These are phyloP conservation scores for Camillea tinctor DNA, from an alignment of 2,329 filamentous ascomycete genomes.

Conservation along the genomic window DNA sequence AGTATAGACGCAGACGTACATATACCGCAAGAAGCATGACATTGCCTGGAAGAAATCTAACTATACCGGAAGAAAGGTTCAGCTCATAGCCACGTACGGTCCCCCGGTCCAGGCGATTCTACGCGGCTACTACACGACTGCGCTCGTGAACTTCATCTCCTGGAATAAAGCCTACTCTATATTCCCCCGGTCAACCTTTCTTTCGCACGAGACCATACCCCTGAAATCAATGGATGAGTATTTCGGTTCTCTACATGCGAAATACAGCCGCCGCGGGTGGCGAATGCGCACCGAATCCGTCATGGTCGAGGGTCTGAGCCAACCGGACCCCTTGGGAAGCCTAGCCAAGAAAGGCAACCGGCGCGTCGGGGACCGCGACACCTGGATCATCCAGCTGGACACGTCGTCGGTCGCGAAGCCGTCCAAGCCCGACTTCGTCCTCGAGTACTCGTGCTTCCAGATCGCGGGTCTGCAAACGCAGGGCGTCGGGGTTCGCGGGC, in stretches of 20 bases:
- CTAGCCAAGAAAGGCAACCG: not conserved
- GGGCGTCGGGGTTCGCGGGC: not conserved
- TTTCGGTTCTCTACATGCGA: conserved; percentile 2
- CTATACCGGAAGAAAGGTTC: conserved; percentile 1
- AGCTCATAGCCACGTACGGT: conserved; percentile 1
- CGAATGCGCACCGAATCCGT: conserved; percentile 4
- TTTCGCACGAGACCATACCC: conserved; percentile 9
- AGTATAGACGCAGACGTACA: not conserved
- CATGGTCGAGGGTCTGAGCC: not conserved
- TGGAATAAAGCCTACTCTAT: conserved; percentile 14
- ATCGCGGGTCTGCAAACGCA: not conserved
- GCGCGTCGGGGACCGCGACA: conserved; percentile 8
- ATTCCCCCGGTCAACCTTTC: conserved; percentile 9
- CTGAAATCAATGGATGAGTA: not conserved
- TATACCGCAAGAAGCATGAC: not conserved
- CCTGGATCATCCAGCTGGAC: conserved; percentile 7
- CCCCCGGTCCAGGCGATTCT: conserved; percentile 6
- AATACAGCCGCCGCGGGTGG: conserved; percentile 5
- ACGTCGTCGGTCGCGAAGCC: conserved; percentile 2
- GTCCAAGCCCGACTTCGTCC: conserved; percentile 7
- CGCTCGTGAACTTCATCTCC: conserved; percentile 11
- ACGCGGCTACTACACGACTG: conserved; percentile 6
- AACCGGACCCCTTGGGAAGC: conserved; percentile 3
- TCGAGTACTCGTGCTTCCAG: conserved; percentile 9
- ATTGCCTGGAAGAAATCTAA: conserved; percentile 1